Conservation (phyloP, 768 basidiomycete species). For the Sutorius australiensis region DNA sequence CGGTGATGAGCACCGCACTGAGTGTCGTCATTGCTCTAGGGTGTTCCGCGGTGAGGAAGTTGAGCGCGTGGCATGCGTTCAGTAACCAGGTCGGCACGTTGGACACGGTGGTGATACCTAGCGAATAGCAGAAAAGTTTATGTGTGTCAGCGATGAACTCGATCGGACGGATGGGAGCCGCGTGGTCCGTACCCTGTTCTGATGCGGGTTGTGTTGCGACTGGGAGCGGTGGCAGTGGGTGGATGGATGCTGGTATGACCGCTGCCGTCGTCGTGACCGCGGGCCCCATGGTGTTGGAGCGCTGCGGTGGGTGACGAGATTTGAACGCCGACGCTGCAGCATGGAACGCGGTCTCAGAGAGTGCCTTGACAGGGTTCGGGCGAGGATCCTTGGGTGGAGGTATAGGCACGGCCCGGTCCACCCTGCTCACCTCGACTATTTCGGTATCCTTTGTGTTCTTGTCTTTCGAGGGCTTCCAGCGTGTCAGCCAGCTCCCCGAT, state of each 20-base stretch:
- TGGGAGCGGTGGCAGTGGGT: conserved; percentile 16
- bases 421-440: conserved; percentile 30
- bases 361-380: conserved; percentile 33
- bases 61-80: conserved; percentile 72
- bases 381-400: conserved; percentile 31
- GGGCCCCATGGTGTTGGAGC: conserved; percentile 29
- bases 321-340: conserved; percentile 29
- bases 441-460: conserved; percentile 31
- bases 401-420: conserved; percentile 12
- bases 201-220: conserved; percentile 10
- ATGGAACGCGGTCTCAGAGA: conserved; percentile 31
- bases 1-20: conserved; percentile 71
- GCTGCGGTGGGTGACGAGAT: conserved; percentile 27
- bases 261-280: conserved; percentile 14
- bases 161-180: not conserved
- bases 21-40: conserved; percentile 71
- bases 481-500: conserved; percentile 48
- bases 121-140: not conserved
- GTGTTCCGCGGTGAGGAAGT: conserved; percentile 70
- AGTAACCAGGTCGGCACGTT: conserved; percentile 74
- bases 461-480: conserved; percentile 43
- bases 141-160: not conserved
- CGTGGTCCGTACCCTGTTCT: conserved; percentile 17
- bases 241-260: conserved; percentile 10
- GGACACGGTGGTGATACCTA: conserved; percentile 42